A percentile compares a stretch with the other conserved stretches of the same genome.
phyloP scores from a whole-genome alignment of 2,329 filamentous ascomycete species.

The Penicillium brevicompactum region DNA sequence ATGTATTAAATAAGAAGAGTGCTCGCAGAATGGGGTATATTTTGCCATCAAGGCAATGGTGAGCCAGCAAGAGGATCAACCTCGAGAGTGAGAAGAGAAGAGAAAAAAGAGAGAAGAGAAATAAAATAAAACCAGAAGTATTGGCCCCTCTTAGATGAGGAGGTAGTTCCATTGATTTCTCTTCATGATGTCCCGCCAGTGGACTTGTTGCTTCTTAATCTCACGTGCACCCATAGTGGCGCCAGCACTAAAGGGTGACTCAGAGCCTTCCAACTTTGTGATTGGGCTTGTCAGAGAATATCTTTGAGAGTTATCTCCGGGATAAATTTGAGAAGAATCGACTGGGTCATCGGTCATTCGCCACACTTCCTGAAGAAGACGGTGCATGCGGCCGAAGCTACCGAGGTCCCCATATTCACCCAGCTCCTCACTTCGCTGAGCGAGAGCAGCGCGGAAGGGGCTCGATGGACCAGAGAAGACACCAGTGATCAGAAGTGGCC shows the following conservation, averaged over 20 bases:
- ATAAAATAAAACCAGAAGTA: not conserved
- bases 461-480: conserved; percentile 73
- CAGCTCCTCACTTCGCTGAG: conserved; percentile 71
- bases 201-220: conserved; percentile 64
- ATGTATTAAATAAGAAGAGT: not conserved
- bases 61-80: not conserved
- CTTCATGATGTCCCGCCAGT: conserved; percentile 94
- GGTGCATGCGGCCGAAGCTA: conserved; percentile 80
- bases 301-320: conserved; percentile 3
- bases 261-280: conserved; percentile 22
- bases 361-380: conserved; percentile 83
- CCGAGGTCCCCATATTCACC: conserved; percentile 78
- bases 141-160: conserved; percentile 64
- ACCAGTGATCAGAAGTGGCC: conserved; percentile 89
- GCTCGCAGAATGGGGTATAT: not conserved
- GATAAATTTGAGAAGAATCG: not conserved
- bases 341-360: conserved; percentile 64
- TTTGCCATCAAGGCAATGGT: not conserved
- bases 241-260: conserved; percentile 10
- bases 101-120: not conserved
- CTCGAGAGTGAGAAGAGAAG: not conserved
- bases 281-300: conserved; percentile 13
- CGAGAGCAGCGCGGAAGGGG: conserved; percentile 75
- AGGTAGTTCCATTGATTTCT: conserved; percentile 90
- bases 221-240: conserved; percentile 16